Evolutionary conservation across 225 moss, liverwort and hornwort species (phyloP), one percentile per base, ranked within the genome.

Genomic region (Polytrichum formosum): DNA sequence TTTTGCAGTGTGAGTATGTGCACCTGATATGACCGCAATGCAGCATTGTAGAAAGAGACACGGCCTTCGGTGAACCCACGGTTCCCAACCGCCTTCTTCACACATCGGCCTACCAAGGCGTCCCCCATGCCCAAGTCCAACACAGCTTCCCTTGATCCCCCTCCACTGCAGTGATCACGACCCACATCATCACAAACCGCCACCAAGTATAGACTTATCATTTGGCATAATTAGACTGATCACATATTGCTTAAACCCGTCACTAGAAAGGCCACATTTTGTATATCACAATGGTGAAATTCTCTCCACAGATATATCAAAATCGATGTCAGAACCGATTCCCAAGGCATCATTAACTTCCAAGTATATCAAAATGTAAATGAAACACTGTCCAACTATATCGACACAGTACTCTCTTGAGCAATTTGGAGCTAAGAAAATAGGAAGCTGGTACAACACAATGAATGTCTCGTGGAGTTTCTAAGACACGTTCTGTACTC

Each of bases 1-100:
- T 59, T 6, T 16, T 46, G 46, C 46, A 4, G 16, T 46, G 2
- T 46, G 61, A 28, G 71, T n/a, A 64, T 31, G 55, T 60, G 55
- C 74, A 84, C 87, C 87, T 86, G 80, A 62, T 86, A 86, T 55
- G 72, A 69, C 33, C 67, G 75, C 73, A 78, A 78, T n/a, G 75
- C 67, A 62, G 80, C 70, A 67, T 79, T 76, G 72, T 85, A 82
- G 56, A 72, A 79, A 69, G 67, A 33, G 23, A 85, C 74, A 55
- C 71, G 77, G 30, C 86, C 82, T 73, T 80, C 77, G 33, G 69
- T 74, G 68, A 70, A 19, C 61, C 70, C 74, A 64, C 77, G 70
- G 73, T 63, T 78, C 37, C 75, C 83, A 56, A 75, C 73, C 23
- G 80, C 70, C 54, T 84, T 84, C 72, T 67, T 81, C 78, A 81